Conservation (phyloP, 164 flowering plant species). For the Nelumbo lutea region DNA sequence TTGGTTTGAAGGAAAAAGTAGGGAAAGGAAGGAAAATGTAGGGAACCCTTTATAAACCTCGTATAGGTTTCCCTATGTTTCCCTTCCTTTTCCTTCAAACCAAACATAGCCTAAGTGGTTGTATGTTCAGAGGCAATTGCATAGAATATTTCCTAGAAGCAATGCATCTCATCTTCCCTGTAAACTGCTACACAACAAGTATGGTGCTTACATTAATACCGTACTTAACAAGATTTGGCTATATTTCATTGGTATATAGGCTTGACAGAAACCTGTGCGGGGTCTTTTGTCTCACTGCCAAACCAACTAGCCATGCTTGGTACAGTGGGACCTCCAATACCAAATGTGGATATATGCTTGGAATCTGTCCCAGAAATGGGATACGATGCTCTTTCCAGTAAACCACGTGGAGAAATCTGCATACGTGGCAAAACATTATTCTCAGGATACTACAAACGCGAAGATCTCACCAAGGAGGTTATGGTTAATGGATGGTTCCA, state of each 20-base stretch:
- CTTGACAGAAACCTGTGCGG: slow-evolving; percentile 94
- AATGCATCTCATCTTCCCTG: no score
- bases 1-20: no score
- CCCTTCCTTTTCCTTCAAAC: no score
- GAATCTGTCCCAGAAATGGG: slow-evolving; percentile 99
- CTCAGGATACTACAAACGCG: slow-evolving; percentile 88
- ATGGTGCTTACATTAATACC: no score
- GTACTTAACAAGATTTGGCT: not conserved
- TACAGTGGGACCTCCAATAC: slow-evolving; percentile 95
- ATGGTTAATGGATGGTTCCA: slow-evolving; percentile 94
- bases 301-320: slow-evolving; percentile 80
- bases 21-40: no score
- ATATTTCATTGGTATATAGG: slow-evolving; percentile 42
- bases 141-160: no score
- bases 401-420: slow-evolving; percentile 93
- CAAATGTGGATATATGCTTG: slow-evolving; percentile 80
- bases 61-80: no score
- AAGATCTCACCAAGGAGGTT: slow-evolving; percentile 86
- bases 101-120: no score
- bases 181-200: no score
- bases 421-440: slow-evolving; percentile 73
- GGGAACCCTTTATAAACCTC: no score
- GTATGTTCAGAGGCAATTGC: no score
- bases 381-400: slow-evolving; percentile 82
- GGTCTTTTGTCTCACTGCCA: slow-evolving; percentile 82